Evolutionary conservation across 805 yeast species (phyloP), one percentile per base, ranked within the genome.

Genomic region (Cyberlindnera euphorbiiphila): DNA sequence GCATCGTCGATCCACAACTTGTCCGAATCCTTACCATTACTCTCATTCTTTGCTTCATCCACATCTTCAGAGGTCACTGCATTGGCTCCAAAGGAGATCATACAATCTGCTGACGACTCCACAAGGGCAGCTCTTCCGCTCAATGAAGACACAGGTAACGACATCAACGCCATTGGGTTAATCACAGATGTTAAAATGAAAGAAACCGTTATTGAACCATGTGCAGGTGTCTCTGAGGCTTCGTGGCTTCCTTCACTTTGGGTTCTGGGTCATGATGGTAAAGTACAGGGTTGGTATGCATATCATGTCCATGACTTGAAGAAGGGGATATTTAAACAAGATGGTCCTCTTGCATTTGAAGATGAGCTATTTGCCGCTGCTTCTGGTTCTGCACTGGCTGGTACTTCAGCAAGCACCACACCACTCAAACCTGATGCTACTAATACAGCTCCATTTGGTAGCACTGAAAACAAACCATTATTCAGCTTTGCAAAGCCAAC

Each of bases 71-170:
- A 85, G 37, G 51, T 84, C 12, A 60, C 74, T 7, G 60, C 80
- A 1, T 41, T 72, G 18, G 65, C 76, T 2, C 48, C 62, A 1
- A 32, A 47, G 0, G 57, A 59, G 14, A 53, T 65, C 3, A 51
- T 81, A 1, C 62, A 62, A 21, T 79, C 79, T 8, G 58, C 72
- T 4, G 83, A 82, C 48, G 96, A 88, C 52, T 66, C 79, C 4
- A 77, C 76, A 49, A 69, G 84, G 34, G 95, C 95, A 0, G 71
- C 76, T 18, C 64, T 86, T 45, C 95, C 96, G 2, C 64, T 85
- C 48, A 76, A 75, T 51, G 80, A 76, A 8, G 79, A 68, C 3
- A 64, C 80, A 1, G 80, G 73, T 31, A 80, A 72, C 34, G 95
- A 86, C 50, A 72, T 83, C 11, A 71, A 82, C 7, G 78, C 91